Evolutionary conservation across 305 asterid genomes (phyloP).

Genomic region (Caryopteris hybrid): DNA sequence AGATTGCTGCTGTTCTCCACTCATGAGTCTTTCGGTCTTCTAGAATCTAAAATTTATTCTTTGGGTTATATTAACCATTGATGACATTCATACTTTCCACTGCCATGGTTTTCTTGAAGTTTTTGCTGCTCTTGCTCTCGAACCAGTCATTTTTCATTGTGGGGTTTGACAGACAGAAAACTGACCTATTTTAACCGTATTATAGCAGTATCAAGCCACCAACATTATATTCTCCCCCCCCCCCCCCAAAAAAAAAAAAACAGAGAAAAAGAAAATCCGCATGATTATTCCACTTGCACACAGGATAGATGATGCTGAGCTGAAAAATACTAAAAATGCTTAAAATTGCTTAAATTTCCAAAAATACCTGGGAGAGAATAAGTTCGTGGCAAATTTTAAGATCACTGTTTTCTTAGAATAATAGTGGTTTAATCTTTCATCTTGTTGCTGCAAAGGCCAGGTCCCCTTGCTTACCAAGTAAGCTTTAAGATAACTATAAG

Average conservation of each 20-base stretch:
- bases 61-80: not conserved
- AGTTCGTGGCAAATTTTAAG: not conserved
- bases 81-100: constrained; percentile 3
- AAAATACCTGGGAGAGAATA: not conserved
- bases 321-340: constrained; percentile 8
- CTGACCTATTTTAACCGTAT: constrained; percentile 3
- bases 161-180: constrained; percentile 2
- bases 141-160: not conserved
- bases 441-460: not conserved
- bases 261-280: no score
- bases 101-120: constrained; percentile 4
- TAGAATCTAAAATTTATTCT: constrained; percentile 10
- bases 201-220: constrained; percentile 3
- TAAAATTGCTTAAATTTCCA: constrained; percentile 3
- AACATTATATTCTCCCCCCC: not conserved
- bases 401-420: constrained; percentile 5
- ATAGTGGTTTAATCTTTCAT: constrained; percentile 8
- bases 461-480: constrained; percentile 8
- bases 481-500: constrained; percentile 13
- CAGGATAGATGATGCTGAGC: not conserved
- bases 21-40: not conserved
- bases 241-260: no score
- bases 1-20: not conserved
- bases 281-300: not conserved
- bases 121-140: not conserved